Base-by-base conservation (phyloP, 192 early-diverging fungal species). In the Backusella tarrabulga region DNA sequence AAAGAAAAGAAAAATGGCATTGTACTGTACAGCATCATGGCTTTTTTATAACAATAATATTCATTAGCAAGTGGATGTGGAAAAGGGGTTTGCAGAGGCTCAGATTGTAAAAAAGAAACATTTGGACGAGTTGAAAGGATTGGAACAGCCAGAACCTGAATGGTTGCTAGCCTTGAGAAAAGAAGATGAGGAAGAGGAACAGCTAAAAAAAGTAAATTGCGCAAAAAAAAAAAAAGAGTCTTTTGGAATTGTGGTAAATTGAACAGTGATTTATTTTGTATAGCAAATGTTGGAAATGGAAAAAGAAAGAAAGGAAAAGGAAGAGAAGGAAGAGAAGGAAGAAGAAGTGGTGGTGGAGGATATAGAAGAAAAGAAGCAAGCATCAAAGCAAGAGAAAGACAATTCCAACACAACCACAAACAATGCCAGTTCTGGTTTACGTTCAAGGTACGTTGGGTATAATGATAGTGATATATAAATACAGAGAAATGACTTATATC, bases 31-130 rank as follows among this genome's bases (percentile, higher is more conserved):
- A 32, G 32, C 32, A 32, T 32, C 32, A 32, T 32, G 1, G 32
- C 6, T 73, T 52, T 34, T 29, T 52, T 63, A 9, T 29, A 32
- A 32, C 32, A 32, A 2, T 8, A 11, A 23, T 11, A 26, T 40
- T 67, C 0, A 40, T 6, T 46, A 79, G 73, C 68, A 79, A 23
- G 73, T 79, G 9, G 68, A 73, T 32, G 73, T 79, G 12, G 74
- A 80, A 14, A 76, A 80, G 52, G 79, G 74, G 3, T 41, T 74
- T 0, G 36, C 60, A 72, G 73, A 77, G 60, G 67, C 72, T 11
- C 41, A 68, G 67, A 34, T 74, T 34, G 60, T 66, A 21, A 75
- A 75, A 34, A 75, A 75, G 41, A 44, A 67, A 21, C 63, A 67
- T 21, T 44, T 75, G 26, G 74, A 75, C 6, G 63, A 67, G 6